A percentile compares a stretch with the other conserved stretches of the same genome.
Evolutionary conservation across 164 flowering plant genomes (phyloP).

Genomic region (Sedum album): DNA sequence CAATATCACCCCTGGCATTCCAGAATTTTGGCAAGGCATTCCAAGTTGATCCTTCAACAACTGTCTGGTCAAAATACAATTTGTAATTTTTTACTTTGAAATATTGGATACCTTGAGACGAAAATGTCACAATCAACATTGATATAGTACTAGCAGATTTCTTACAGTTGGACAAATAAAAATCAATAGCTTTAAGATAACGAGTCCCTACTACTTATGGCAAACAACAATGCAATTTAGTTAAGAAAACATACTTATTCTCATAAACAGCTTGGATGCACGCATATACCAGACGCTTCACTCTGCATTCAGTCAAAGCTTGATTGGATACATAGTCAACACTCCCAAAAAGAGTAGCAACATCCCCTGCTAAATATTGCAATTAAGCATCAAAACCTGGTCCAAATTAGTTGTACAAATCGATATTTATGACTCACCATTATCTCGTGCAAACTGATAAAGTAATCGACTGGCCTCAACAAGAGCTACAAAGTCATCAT

Average conservation of each 20-base stretch:
- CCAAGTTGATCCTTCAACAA: slow-evolving; percentile 57
- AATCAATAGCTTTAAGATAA: background rate
- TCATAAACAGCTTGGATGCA: slow-evolving; percentile 71
- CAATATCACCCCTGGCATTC: slow-evolving; percentile 32
- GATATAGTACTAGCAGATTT: background rate
- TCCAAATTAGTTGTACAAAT: background rate
- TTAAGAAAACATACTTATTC: slow-evolving; percentile 47
- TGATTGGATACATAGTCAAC: slow-evolving; percentile 29
- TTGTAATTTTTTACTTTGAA: background rate
- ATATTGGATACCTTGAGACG: background rate
- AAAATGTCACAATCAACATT: background rate
- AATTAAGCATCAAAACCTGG: slow-evolving; percentile 1
- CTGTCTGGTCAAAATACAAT: slow-evolving; percentile 32
- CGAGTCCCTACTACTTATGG: slow-evolving; percentile 6
- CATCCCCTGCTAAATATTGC: slow-evolving; percentile 40
- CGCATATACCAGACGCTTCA: slow-evolving; percentile 53
- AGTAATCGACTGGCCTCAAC: slow-evolving; percentile 68
- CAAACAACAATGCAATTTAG: background rate
- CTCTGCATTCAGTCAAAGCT: slow-evolving; percentile 51
- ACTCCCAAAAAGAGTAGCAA: slow-evolving; percentile 52
- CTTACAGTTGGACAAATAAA: background rate
- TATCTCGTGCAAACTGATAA: slow-evolving; percentile 37
- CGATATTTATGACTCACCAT: slow-evolving; percentile 41
- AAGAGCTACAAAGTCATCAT: slow-evolving; percentile 51
- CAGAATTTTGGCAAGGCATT: slow-evolving; percentile 28